Evolutionary conservation across 2,329 filamentous ascomycete species (phyloP), one percentile per base, ranked within the genome.

Genomic region (Fusarium nanum): DNA sequence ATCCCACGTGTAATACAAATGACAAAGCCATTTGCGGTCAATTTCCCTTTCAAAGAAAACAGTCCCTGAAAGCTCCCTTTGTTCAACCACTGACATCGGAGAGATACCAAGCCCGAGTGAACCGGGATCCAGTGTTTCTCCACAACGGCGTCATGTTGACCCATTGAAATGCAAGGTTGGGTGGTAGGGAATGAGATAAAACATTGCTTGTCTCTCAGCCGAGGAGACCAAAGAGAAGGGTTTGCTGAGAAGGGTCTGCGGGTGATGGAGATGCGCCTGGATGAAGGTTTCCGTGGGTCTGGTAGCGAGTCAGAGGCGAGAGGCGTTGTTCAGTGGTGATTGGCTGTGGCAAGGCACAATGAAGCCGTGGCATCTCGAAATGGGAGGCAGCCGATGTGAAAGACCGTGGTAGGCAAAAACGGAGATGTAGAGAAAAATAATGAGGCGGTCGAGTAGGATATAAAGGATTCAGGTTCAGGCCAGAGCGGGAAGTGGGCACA

Each of bases 141-240:
- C 68, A 71, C 68, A 71, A 27, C 68, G 25, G 64, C 64, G 68
- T 71, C 68, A 65, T 71, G 30, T 49, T 45, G 64, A 60, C 60
- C 68, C 68, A 71, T 64, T 48, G 41, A 71, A 56, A 49, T 53
- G 60, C 64, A 68, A 71, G 64, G 67, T 68, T 67, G 18, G 13
- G 13, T 25, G 20, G 48, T 30, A 54, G 42, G 61, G 46, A 56
- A 60, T 55, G 48, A 42, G 48, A 56, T 53, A 28, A 40, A 48
- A 52, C 25, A 28, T 45, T 44, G 55, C 49, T 27, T 46, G 27
- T 41, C 20, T 50, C 37, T 22, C 28, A 41, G 62, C 23, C 44
- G 40, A 61, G 16, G n/a, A 23, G 54, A 52, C 28, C 30, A 37
- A 61, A 30, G 25, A 41, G 41, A 50, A 30, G 27, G 16, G 8